A percentile compares a stretch with the other conserved stretches of the same genome.
Conservation (phyloP, 2,329 filamentous ascomycete genomes). For the Dactylonectria macrodidyma region DNA sequence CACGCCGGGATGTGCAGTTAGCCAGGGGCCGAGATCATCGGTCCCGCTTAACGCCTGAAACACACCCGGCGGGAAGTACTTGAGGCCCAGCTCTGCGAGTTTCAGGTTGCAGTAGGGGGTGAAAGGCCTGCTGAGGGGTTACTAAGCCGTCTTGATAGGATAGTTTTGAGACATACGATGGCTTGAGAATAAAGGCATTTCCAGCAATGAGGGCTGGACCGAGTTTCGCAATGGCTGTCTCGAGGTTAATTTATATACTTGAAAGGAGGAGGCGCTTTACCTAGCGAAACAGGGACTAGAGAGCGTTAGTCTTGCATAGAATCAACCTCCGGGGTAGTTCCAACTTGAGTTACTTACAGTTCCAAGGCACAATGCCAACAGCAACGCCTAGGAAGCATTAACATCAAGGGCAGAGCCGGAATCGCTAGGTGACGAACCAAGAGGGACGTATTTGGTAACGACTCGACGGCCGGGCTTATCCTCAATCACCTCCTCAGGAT, state of each 20-base stretch:
- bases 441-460: constrained; percentile 17
- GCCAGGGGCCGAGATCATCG: constrained; percentile 70
- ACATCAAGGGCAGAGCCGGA: too few relatives aligned
- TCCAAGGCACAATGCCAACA: constrained; percentile 26
- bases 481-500: constrained; percentile 15
- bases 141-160: too few relatives aligned
- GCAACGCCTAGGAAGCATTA: constrained; percentile 6
- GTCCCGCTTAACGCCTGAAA: constrained; percentile 72
- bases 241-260: constrained; percentile 51
- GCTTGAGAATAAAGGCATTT: constrained; percentile 68
- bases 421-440: constrained; percentile 3
- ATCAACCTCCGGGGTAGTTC: too few relatives aligned
- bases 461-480: constrained; percentile 16
- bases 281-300: constrained; percentile 7
- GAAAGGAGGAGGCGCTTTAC: not conserved
- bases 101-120: constrained; percentile 72
- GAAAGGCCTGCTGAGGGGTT: constrained; percentile 54
- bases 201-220: constrained; percentile 69
- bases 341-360: constrained; percentile 5
- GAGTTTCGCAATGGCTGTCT: constrained; percentile 71
- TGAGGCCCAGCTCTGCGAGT: constrained; percentile 67
- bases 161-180: constrained; percentile 51
- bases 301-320: not conserved
- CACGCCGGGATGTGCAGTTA: constrained; percentile 71
- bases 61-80: constrained; percentile 73